Base-by-base conservation (phyloP, 352 stramenopile genomes). In the Phytophthora hibernalis region DNA sequence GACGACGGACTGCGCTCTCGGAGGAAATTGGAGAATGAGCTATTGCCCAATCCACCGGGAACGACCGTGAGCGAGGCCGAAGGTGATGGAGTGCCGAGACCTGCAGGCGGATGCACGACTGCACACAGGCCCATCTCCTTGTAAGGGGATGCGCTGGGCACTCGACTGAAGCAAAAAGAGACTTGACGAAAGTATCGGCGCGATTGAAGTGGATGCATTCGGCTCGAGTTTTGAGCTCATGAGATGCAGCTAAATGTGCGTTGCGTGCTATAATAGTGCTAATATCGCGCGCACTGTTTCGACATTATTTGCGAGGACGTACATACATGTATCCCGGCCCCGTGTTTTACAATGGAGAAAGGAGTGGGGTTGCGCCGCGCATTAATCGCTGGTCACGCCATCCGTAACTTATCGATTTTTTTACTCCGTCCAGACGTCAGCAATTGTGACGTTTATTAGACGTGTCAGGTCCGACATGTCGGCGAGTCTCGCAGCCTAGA, bases 1-100 rank as follows among this genome's bases (percentile, higher is more conserved):
- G 21, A 47, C 38, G 31, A 40, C 11, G 63, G 24, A 33, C 28
- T 66, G 50, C 18, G 50, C 49, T 26, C 31, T 30, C 13, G 57
- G 37, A 15, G 40, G 20, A 15, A 53, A 72, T 72, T 63, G 57
- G 37, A 44, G 67, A 72, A 60, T 70, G 65, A 61, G 47, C 22
- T 24, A 24, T 21, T 49, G 20, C 21, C 12, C 21, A 18, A 31
- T 50, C 43, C 43, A 28, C 42, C 22, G 20, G 43, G 18, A 28
- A 16, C 20, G 10, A n/a, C n/a, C 20, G 30, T 56, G 50, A 56
- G 50, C 50, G 49, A 56, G 49, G 49, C 30, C 51, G 22, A 35
- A n/a, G 51, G 37, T 45, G 51, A 58, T 58, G 35, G 51, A 21
- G 24, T 28, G 24, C 24, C 48, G 28, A 44, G 49, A 44, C 30